phyloP scores from a whole-genome alignment of 345 rosid genomes.

The Eutrema yunnanense region DNA sequence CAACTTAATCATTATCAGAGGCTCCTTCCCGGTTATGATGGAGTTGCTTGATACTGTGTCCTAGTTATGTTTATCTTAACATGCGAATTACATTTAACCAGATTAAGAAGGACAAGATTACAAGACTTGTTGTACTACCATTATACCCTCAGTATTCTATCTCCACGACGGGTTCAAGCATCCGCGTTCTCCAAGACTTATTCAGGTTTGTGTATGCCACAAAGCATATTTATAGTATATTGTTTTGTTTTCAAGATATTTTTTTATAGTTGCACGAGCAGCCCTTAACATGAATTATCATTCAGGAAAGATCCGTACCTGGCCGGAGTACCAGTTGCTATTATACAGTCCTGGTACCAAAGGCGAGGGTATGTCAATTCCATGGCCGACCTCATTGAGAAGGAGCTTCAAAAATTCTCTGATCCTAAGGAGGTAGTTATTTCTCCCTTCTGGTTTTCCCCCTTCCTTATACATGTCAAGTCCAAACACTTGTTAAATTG shows the following conservation, averaged over 20 bases:
- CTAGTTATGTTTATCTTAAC: not conserved
- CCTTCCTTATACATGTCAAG: not conserved
- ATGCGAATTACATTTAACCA: slow-evolving; percentile 16
- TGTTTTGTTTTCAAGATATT: not conserved
- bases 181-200: slow-evolving; percentile 64
- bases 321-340: slow-evolving; percentile 66
- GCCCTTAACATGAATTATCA: slow-evolving; percentile 20
- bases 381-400: slow-evolving; percentile 79
- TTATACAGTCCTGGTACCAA: slow-evolving; percentile 83
- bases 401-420: slow-evolving; percentile 61
- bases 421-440: slow-evolving; percentile 64
- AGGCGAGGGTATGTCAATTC: slow-evolving; percentile 77
- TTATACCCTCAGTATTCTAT: slow-evolving; percentile 96
- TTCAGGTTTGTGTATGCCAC: slow-evolving; percentile 45
- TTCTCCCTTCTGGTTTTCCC: not conserved
- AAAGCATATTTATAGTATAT: not conserved
- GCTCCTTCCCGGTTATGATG: not conserved
- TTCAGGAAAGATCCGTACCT: slow-evolving; percentile 73
- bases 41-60: not conserved
- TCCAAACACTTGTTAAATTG: not conserved
- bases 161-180: slow-evolving; percentile 92
- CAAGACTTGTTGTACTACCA: slow-evolving; percentile 89
- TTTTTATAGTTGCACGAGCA: not conserved
- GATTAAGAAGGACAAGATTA: slow-evolving; percentile 75
- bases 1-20: not conserved